These are phyloP conservation scores for Scutellaria baicalensis DNA, from an alignment of 257 asterid species.

Conservation along the genomic window DNA sequence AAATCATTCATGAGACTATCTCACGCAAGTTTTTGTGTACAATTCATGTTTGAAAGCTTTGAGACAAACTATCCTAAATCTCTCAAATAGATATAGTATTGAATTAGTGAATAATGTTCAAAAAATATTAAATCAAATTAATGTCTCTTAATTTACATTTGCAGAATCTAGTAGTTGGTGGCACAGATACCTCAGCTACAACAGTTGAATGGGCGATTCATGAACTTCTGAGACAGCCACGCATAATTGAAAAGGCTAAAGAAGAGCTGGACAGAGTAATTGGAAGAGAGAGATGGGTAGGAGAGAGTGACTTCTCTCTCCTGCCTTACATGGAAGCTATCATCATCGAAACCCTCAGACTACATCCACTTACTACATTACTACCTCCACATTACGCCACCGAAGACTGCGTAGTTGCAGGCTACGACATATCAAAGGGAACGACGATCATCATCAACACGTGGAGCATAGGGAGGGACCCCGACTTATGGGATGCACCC, in stretches of 20 bases:
- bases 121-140: too few relatives aligned
- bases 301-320: constrained; percentile 11
- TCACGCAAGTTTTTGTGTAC: too few relatives aligned
- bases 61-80: too few relatives aligned
- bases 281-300: constrained; percentile 23
- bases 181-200: constrained; percentile 14
- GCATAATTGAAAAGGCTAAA: constrained; percentile 7
- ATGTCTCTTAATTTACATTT: not conserved
- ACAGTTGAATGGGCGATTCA: constrained; percentile 14
- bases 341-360: constrained; percentile 18
- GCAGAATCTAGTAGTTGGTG: constrained; percentile 14
- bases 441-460: constrained; percentile 14
- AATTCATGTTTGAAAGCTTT: too few relatives aligned
- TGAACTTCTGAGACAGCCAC: constrained; percentile 6
- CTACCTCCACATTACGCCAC: constrained; percentile 8
- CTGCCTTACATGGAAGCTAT: constrained; percentile 27
- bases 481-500: constrained; percentile 8
- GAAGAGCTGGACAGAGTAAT: constrained; percentile 23
- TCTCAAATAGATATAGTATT: too few relatives aligned
- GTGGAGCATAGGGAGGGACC: constrained; percentile 26
- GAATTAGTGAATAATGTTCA: too few relatives aligned
- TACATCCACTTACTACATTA: constrained; percentile 17
- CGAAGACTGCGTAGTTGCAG: constrained; percentile 16
- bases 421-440: constrained; percentile 18
- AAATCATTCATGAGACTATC: too few relatives aligned